phyloP scores from a whole-genome alignment of 1,139 yeast genomes.

The Hemisphaericaspora lyxosophila region DNA sequence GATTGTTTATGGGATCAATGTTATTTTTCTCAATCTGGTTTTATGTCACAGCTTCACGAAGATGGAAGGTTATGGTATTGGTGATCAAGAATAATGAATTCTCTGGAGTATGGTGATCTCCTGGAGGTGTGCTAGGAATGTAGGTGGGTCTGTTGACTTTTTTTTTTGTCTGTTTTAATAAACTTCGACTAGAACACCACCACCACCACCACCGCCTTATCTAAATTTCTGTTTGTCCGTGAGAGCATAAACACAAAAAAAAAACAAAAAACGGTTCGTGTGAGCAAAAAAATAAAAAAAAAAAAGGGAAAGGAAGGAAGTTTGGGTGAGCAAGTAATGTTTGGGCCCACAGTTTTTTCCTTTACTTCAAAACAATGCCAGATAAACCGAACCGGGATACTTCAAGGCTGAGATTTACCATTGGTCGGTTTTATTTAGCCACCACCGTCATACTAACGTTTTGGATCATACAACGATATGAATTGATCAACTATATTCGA shows the following conservation, averaged over 20 bases:
- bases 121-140: not conserved
- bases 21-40: constrained; percentile 15
- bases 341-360: not conserved
- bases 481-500: constrained; percentile 1
- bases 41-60: constrained; percentile 13
- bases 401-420: not conserved
- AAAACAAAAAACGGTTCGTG: not conserved
- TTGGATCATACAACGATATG: constrained; percentile 4
- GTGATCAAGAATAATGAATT: constrained; percentile 13
- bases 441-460: not conserved
- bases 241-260: not conserved
- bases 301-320: no score
- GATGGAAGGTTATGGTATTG: constrained; percentile 15
- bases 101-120: constrained; percentile 10
- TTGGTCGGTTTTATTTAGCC: not conserved
- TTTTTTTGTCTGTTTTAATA: not conserved
- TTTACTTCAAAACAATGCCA: not conserved
- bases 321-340: no score
- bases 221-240: not conserved
- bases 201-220: not conserved
- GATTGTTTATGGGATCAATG: constrained; percentile 13
- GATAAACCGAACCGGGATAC: not conserved
- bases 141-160: not conserved
- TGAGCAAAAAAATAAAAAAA: not conserved
- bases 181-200: no score